Conservation (phyloP, 2,329 filamentous ascomycete species). For the Fusarium oligoseptatum region DNA sequence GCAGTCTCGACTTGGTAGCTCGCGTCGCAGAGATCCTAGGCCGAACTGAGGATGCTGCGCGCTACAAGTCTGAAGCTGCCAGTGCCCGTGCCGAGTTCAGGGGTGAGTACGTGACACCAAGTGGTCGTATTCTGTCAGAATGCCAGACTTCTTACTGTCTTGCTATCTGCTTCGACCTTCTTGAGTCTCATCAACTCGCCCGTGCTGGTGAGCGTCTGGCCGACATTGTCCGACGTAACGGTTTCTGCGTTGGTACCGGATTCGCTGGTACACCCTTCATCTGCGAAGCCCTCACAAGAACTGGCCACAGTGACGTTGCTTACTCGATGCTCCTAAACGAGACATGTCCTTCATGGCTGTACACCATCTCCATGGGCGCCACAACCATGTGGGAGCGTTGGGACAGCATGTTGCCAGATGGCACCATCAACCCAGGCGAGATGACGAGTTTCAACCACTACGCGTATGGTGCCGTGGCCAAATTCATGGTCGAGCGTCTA, state of each 20-base stretch:
- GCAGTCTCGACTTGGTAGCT: slow-evolving; percentile 55
- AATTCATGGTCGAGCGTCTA: slow-evolving; percentile 52
- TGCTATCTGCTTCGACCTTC: slow-evolving; percentile 39
- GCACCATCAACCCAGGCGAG: slow-evolving; percentile 53
- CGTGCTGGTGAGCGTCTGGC: slow-evolving; percentile 31
- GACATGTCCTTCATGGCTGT: slow-evolving; percentile 54
- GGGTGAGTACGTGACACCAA: slow-evolving; percentile 40
- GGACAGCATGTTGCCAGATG: slow-evolving; percentile 55
- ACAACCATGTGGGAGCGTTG: slow-evolving; percentile 60
- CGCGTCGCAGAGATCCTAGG: slow-evolving; percentile 52
- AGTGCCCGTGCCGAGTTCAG: slow-evolving; percentile 31
- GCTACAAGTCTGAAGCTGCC: slow-evolving; percentile 28
- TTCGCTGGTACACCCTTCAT: slow-evolving; percentile 57
- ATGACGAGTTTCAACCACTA: slow-evolving; percentile 61
- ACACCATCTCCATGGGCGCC: slow-evolving; percentile 55
- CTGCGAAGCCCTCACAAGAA: slow-evolving; percentile 38
- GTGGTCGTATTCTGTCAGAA: slow-evolving; percentile 38
- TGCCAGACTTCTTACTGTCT: slow-evolving; percentile 43
- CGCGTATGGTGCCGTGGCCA: slow-evolving; percentile 55
- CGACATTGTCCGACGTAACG: slow-evolving; percentile 34
- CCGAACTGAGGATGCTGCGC: slow-evolving; percentile 25
- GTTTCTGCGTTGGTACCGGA: slow-evolving; percentile 40
- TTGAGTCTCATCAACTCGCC: slow-evolving; percentile 10
- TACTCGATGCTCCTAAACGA: slow-evolving; percentile 56
- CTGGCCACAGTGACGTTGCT: slow-evolving; percentile 37